phyloP scores from a whole-genome alignment of 805 yeast genomes.

The Starmerella scarabaei region DNA sequence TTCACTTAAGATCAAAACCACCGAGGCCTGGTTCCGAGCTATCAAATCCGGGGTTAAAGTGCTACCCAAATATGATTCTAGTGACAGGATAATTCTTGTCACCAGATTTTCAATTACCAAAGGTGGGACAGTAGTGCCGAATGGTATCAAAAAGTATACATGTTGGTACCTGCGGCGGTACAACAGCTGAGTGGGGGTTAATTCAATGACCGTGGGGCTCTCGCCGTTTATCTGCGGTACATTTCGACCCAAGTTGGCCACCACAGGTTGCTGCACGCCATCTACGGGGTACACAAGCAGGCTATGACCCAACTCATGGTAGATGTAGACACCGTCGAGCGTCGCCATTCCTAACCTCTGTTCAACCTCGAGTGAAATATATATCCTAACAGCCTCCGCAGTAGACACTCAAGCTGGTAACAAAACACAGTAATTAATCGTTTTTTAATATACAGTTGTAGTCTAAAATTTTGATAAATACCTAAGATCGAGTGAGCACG shows the following conservation, averaged over 20 bases:
- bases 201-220: constrained; percentile 15
- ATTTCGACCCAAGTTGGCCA: no score
- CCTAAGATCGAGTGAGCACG: constrained; percentile 28
- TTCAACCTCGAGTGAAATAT: no score
- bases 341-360: no score
- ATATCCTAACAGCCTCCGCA: no score
- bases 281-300: constrained; percentile 9
- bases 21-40: constrained; percentile 55
- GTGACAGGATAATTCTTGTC: constrained; percentile 36
- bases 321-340: constrained; percentile 17
- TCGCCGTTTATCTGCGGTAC: no score
- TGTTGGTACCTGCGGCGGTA: constrained; percentile 22
- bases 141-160: constrained; percentile 24
- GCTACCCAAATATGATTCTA: constrained; percentile 46
- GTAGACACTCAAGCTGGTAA: no score
- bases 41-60: constrained; percentile 47
- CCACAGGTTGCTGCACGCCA: background rate
- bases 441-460: no score
- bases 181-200: constrained; percentile 24
- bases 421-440: no score
- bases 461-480: no score
- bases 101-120: constrained; percentile 44
- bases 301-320: constrained; percentile 9
- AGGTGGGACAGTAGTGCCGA: constrained; percentile 32
- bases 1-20: constrained; percentile 59